phyloP scores from a whole-genome alignment of 345 rosid genomes.

The Citrus maxima region DNA sequence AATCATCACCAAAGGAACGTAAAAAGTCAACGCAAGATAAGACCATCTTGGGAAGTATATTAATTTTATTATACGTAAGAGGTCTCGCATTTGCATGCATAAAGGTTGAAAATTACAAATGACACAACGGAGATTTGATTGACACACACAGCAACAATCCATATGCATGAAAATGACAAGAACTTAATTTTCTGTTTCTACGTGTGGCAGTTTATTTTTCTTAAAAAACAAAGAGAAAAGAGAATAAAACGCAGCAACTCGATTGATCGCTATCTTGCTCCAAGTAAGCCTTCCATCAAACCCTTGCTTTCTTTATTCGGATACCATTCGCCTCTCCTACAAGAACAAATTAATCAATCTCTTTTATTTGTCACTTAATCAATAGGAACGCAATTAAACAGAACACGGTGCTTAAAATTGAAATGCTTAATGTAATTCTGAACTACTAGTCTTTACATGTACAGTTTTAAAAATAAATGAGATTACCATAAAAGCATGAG shows the following conservation, averaged over 20 bases:
- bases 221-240: background rate
- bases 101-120: background rate
- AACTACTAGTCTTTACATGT: too few relatives aligned
- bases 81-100: background rate
- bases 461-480: background rate
- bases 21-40: too few relatives aligned
- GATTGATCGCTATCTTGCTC: background rate
- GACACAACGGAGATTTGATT: too few relatives aligned
- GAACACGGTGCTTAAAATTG: background rate
- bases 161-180: too few relatives aligned
- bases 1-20: too few relatives aligned
- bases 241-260: background rate
- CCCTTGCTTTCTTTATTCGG: conserved; percentile 6
- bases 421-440: too few relatives aligned
- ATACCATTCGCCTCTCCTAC: conserved; percentile 12
- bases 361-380: background rate
- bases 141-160: too few relatives aligned
- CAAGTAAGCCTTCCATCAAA: background rate
- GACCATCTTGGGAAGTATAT: background rate
- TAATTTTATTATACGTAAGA: background rate
- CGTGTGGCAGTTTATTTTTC: background rate
- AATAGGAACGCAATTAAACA: background rate
- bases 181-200: too few relatives aligned
- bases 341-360: background rate
- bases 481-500: background rate